phyloP scores from a whole-genome alignment of 2,329 filamentous ascomycete species.

The Fusarium sulawesiense region DNA sequence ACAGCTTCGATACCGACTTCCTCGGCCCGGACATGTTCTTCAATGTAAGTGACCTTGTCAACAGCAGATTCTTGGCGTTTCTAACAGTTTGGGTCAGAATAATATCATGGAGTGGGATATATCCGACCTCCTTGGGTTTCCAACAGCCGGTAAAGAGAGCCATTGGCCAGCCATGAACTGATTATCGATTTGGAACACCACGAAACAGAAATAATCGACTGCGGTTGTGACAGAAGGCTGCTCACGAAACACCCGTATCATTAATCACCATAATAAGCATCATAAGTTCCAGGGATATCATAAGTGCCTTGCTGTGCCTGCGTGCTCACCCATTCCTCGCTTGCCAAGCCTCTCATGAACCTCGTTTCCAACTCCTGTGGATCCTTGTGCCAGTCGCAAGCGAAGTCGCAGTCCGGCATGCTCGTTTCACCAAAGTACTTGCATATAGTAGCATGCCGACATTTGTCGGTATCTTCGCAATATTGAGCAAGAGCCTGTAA shows the following conservation, averaged over 20 bases:
- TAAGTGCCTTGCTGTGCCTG: slow-evolving; percentile 69
- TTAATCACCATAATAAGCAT: slow-evolving; percentile 64
- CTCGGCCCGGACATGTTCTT: slow-evolving; percentile 35
- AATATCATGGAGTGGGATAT: slow-evolving; percentile 44
- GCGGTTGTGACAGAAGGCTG: background rate
- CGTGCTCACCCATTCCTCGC: slow-evolving; percentile 72
- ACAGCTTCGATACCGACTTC: slow-evolving; percentile 32
- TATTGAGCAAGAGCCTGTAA: slow-evolving; percentile 78
- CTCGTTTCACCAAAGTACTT: slow-evolving; percentile 79
- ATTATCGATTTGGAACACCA: background rate
- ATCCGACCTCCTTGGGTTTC: slow-evolving; percentile 41
- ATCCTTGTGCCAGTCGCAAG: slow-evolving; percentile 84
- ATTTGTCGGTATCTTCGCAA: slow-evolving; percentile 79
- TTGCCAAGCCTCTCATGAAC: slow-evolving; percentile 66
- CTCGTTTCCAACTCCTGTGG: slow-evolving; percentile 65
- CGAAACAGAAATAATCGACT: background rate
- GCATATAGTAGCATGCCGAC: slow-evolving; percentile 80
- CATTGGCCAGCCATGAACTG: slow-evolving; percentile 30
- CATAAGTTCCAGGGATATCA: slow-evolving; percentile 58
- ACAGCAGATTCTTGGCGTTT: background rate
- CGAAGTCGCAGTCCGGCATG: slow-evolving; percentile 73
- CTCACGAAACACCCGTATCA: background rate
- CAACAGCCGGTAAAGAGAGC: slow-evolving; percentile 11
- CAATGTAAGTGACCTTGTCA: slow-evolving; percentile 21
- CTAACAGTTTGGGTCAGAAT: slow-evolving; percentile 33